Percentiles rank a stretch among this genome's conserved stretches.
These are phyloP conservation scores for Pharus latifolius DNA, from an alignment of 176 grass and related monocot genomes.

Conservation along the genomic window DNA sequence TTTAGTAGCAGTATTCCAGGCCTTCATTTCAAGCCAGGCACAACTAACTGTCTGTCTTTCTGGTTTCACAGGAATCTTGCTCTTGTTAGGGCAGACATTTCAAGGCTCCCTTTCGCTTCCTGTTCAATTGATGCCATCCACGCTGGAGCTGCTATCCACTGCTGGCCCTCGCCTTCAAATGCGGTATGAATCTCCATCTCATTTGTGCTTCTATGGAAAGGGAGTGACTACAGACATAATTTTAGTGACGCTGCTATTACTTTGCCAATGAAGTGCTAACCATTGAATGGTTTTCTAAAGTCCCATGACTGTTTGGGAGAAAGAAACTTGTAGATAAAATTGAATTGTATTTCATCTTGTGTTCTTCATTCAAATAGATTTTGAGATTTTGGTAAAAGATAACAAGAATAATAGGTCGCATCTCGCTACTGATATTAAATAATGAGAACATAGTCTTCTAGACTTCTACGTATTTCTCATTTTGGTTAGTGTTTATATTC, in stretches of 20 bases:
- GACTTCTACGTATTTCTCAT: not conserved
- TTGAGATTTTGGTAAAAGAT: not conserved
- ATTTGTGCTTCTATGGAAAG: not conserved
- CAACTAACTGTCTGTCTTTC: not conserved
- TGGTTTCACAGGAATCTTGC: conserved; percentile 54
- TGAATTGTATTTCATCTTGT: not conserved
- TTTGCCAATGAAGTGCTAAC: not conserved
- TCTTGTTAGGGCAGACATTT: conserved; percentile 92
- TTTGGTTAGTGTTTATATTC: not conserved
- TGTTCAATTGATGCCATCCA: conserved; percentile 82
- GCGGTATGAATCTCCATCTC: conserved; percentile 30
- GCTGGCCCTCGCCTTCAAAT: conserved; percentile 95
- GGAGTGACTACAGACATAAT: not conserved
- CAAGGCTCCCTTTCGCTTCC: conserved; percentile 85
- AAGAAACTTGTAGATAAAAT: not conserved
- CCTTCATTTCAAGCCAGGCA: not conserved
- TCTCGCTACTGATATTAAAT: not conserved
- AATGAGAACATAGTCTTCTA: not conserved
- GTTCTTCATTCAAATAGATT: not conserved
- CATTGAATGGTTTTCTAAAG: not conserved
- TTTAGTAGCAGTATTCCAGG: not conserved
- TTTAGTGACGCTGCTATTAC: too few species aligned
- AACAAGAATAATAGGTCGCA: not conserved
- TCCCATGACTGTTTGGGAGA: not conserved
- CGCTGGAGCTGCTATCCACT: conserved; percentile 92